Base-by-base conservation (phyloP, 2,329 filamentous ascomycete genomes). In the Neofusicoccum cordaticola region DNA sequence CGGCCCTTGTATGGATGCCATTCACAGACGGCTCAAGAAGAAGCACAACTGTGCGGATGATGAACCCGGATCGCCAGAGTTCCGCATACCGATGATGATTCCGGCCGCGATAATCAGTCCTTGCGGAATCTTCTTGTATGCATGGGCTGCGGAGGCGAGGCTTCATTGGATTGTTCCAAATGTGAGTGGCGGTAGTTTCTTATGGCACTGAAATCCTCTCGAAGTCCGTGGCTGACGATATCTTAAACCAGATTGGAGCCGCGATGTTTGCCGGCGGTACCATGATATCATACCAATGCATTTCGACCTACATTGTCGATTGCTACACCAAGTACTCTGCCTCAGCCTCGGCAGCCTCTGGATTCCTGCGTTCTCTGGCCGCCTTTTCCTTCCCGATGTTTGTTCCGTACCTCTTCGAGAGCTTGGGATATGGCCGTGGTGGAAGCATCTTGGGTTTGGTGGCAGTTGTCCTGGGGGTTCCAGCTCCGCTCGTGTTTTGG, bases 251-350 rank as follows among this genome's bases (percentile, higher is more conserved):
- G 62, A 81, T 86, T 47, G 84, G 85, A 0, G 81, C 83, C 0
- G 74, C 74, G 0, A 68, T 87, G 0, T 82, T 86, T 63, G 80
- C 80, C 7, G 79, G 78, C 1, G 83, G 84, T 22, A 72, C 65
- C 50, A 84, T 81, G 65, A 67, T 81, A 4, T 73, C 73, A 1
- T 78, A 79, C 62, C 75, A 84, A 63, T 78, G 77, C 17, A 81
- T 82, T 15, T 82, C 85, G 62, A 85, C 85, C 58, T 84, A 84
- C 70, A 84, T 83, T 68, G 83, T 84, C 57, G 82, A 84, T 68
- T 77, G 77, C 39, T 84, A 83, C 65, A 80, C 82, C 65, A 77
- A 77, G 69, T 83, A 82, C 66, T 81, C 82, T 5, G 81, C 82
- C 4, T 79, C 75, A 41, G 82, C 81, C 0, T 83, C 83, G 57